A percentile compares a stretch with the other conserved stretches of the same genome.
These are phyloP conservation scores for Globisporangium uncinulatum DNA, from an alignment of 352 stramenopile genomes.

Conservation along the genomic window DNA sequence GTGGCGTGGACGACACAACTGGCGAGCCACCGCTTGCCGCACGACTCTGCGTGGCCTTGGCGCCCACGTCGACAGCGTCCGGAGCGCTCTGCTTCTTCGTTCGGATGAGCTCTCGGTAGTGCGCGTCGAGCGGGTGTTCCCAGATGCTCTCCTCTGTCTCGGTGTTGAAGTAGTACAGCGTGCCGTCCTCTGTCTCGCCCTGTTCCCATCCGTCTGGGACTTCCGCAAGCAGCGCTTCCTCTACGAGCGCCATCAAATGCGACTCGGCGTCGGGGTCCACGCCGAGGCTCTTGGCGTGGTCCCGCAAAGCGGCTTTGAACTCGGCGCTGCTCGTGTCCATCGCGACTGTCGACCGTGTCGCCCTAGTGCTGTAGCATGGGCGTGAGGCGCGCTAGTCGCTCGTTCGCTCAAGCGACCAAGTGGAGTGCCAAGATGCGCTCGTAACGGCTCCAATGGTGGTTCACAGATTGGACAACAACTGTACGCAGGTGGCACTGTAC, in stretches of 20 bases:
- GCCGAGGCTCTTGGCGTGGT: slow-evolving; percentile 54
- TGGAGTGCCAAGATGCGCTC: too few species aligned
- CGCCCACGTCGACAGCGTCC: too few species aligned
- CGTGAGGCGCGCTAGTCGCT: background rate
- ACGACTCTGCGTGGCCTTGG: too few species aligned
- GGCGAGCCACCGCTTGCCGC: too few species aligned
- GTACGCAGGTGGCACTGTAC: too few species aligned
- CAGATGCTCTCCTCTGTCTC: slow-evolving; percentile 56
- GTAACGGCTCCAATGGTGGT: too few species aligned
- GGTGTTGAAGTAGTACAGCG: slow-evolving; percentile 64
- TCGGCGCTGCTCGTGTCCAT: slow-evolving; percentile 43
- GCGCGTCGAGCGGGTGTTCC: slow-evolving; percentile 52
- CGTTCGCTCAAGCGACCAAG: too few species aligned
- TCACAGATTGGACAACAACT: too few species aligned
- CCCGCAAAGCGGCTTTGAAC: slow-evolving; percentile 51
- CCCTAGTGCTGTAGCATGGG: too few species aligned
- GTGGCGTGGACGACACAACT: background rate
- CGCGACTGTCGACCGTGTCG: background rate
- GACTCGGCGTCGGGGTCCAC: slow-evolving; percentile 43
- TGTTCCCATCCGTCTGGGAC: slow-evolving; percentile 53
- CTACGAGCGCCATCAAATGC: slow-evolving; percentile 39
- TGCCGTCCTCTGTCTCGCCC: slow-evolving; percentile 57
- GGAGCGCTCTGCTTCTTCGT: slow-evolving; percentile 17
- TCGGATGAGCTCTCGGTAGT: slow-evolving; percentile 50
- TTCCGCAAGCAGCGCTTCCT: slow-evolving; percentile 50